Evolutionary conservation across 2,329 filamentous ascomycete species (phyloP).

Genomic region (Fusarium buxicola): DNA sequence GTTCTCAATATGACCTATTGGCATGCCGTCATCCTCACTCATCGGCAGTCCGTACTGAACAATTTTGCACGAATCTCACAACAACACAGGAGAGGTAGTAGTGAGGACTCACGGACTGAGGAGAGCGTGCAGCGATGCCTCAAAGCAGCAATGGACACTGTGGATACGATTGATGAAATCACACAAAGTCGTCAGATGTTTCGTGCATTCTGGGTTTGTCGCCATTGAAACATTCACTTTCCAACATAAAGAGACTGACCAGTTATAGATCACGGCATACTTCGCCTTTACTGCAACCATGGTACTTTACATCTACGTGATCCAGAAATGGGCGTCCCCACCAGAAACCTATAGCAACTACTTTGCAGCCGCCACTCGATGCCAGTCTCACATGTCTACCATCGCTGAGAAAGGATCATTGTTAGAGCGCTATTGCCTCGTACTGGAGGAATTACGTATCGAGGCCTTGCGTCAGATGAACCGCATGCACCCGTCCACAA

Average conservation of each 20-base stretch:
- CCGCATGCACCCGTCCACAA: constrained; percentile 29
- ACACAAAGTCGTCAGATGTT: constrained; percentile 41
- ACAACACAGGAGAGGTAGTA: neutral
- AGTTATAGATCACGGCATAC: constrained; percentile 37
- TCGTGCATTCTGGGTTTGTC: constrained; percentile 38
- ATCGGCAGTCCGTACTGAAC: constrained; percentile 53
- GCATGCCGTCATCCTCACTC: constrained; percentile 56
- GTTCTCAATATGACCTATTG: constrained; percentile 57
- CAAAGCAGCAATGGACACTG: constrained; percentile 38
- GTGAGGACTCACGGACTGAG: constrained; percentile 17
- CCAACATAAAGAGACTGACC: neutral
- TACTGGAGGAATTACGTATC: constrained; percentile 38
- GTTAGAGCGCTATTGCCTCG: constrained; percentile 40
- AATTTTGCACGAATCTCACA: constrained; percentile 46
- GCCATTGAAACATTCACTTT: accelerated
- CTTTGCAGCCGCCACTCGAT: constrained; percentile 34
- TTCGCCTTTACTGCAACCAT: constrained; percentile 44
- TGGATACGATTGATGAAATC: constrained; percentile 39
- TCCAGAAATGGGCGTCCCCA: constrained; percentile 39
- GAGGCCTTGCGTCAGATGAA: constrained; percentile 41
- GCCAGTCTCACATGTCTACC: constrained; percentile 39
- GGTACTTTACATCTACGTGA: constrained; percentile 44
- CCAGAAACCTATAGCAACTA: constrained; percentile 36
- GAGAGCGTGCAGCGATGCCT: constrained; percentile 41
- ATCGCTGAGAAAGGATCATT: constrained; percentile 42